Conservation (phyloP, 768 basidiomycete species). For the Russula dissimulans region DNA sequence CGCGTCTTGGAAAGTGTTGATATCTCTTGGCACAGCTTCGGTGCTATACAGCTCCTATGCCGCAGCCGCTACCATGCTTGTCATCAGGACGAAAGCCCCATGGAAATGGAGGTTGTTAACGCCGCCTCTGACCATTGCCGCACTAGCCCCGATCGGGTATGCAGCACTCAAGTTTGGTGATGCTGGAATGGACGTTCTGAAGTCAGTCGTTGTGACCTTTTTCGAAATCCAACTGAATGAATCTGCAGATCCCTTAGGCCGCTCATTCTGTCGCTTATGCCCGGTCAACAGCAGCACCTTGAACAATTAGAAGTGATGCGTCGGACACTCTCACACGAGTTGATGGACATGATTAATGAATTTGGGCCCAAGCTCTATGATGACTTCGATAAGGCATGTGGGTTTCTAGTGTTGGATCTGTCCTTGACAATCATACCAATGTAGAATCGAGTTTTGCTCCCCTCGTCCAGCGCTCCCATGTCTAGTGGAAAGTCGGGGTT, state of each 20-base stretch:
- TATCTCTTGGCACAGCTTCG: constrained; percentile 81
- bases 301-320: constrained; percentile 68
- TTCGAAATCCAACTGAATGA: constrained; percentile 7
- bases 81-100: constrained; percentile 55
- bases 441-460: constrained; percentile 53
- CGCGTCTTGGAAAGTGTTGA: constrained; percentile 93
- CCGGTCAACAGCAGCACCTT: constrained; percentile 77
- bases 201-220: constrained; percentile 43
- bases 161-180: constrained; percentile 95
- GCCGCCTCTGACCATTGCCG: constrained; percentile 61
- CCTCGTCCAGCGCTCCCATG: constrained; percentile 73
- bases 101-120: constrained; percentile 58
- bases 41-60: constrained; percentile 80
- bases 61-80: constrained; percentile 60
- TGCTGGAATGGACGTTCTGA: constrained; percentile 92
- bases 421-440: constrained; percentile 1
- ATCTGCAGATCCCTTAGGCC: constrained; percentile 75
- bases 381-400: constrained; percentile 69
- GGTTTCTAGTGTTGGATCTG: not conserved
- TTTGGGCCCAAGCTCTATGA: constrained; percentile 82
- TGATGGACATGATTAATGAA: constrained; percentile 74
- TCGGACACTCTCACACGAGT: constrained; percentile 67
- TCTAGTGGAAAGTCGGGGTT: constrained; percentile 62
- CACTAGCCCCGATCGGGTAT: constrained; percentile 80
- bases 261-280: constrained; percentile 74